These are phyloP conservation scores for Jacaranda copaia DNA, from an alignment of 257 asterid genomes.

Conservation along the genomic window DNA sequence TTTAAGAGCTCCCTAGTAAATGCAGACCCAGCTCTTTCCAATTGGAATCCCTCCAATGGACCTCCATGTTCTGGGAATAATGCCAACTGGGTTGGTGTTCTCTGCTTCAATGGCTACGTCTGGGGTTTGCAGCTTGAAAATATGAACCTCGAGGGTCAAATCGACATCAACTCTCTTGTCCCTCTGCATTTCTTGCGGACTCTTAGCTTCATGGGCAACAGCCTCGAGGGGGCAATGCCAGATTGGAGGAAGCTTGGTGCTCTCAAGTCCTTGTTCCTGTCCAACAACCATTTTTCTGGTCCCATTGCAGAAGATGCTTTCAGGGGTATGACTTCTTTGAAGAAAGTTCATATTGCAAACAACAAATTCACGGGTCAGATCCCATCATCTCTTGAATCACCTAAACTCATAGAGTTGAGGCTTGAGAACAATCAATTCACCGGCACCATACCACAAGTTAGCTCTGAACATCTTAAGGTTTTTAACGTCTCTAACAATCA, in stretches of 20 bases:
- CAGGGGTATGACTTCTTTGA: slow-evolving; percentile 71
- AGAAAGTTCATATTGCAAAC: slow-evolving; percentile 71
- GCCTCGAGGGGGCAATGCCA: slow-evolving; percentile 75
- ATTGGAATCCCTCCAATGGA: slow-evolving; percentile 55
- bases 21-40: slow-evolving; percentile 42
- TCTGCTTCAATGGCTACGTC: slow-evolving; percentile 62
- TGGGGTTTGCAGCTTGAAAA: slow-evolving; percentile 75
- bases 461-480: slow-evolving; percentile 50
- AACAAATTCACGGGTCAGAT: slow-evolving; percentile 70
- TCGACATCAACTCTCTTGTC: slow-evolving; percentile 67
- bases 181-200: slow-evolving; percentile 57
- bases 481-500: slow-evolving; percentile 78
- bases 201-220: slow-evolving; percentile 71
- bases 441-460: slow-evolving; percentile 67
- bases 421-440: slow-evolving; percentile 76
- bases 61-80: slow-evolving; percentile 61
- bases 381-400: slow-evolving; percentile 74
- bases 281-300: slow-evolving; percentile 70
- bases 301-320: slow-evolving; percentile 62
- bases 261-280: slow-evolving; percentile 65
- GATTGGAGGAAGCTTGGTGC: slow-evolving; percentile 81
- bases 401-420: slow-evolving; percentile 73
- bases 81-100: slow-evolving; percentile 66
- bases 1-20: slow-evolving; percentile 60
- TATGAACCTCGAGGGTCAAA: slow-evolving; percentile 62